These are phyloP conservation scores for Trifolium pratense DNA, from an alignment of 306 rosid species.

Conservation along the genomic window DNA sequence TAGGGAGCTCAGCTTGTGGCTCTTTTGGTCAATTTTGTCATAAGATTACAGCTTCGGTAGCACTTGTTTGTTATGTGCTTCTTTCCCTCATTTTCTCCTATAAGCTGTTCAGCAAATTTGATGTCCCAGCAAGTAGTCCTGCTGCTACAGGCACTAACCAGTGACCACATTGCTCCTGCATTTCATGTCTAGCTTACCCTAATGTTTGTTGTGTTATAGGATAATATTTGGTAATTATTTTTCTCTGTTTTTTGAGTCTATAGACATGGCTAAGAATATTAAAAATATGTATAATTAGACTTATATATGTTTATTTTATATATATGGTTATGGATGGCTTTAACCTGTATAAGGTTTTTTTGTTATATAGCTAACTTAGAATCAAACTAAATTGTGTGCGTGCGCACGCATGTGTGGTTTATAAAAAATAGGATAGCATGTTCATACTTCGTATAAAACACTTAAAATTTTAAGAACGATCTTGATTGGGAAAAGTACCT, in stretches of 20 bases:
- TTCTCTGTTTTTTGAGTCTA: constrained; percentile 1
- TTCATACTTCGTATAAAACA: too few relatives aligned
- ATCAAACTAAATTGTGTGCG: too few relatives aligned
- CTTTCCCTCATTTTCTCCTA: constrained; percentile 80
- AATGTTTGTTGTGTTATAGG: background rate
- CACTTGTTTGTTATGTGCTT: constrained; percentile 58
- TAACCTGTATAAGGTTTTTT: background rate
- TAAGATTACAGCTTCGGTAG: constrained; percentile 63
- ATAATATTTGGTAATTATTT: background rate
- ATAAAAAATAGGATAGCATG: too few relatives aligned
- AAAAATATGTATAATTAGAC: background rate
- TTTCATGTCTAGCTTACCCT: constrained; percentile 45
- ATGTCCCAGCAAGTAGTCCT: constrained; percentile 54
- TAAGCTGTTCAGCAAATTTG: constrained; percentile 74
- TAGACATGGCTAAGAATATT: background rate
- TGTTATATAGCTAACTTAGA: too few relatives aligned
- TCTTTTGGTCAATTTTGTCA: constrained; percentile 69
- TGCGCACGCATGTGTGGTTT: too few relatives aligned
- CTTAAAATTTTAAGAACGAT: too few relatives aligned
- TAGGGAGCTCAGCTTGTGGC: constrained; percentile 79
- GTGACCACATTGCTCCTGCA: constrained; percentile 46
- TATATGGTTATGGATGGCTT: too few relatives aligned
- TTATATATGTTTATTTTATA: too few relatives aligned
- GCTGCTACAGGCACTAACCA: constrained; percentile 40
- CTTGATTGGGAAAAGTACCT: too few relatives aligned